phyloP scores from a whole-genome alignment of 2,329 filamentous ascomycete species.

The Fusarium anthophilum region DNA sequence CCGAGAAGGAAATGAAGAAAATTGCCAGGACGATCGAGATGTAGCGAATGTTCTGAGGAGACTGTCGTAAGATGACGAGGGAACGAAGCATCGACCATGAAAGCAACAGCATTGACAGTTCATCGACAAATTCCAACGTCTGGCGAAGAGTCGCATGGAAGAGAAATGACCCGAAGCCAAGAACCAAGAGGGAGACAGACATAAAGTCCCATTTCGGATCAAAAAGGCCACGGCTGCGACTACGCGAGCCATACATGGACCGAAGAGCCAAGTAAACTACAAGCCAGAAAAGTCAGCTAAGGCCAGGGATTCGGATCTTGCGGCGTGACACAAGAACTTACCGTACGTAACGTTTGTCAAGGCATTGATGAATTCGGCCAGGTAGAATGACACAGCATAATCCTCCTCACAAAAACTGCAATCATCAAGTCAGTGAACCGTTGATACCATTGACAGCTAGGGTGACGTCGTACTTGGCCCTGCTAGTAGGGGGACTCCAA shows the following conservation, averaged over 20 bases:
- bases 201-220: slow-evolving; percentile 51
- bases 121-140: slow-evolving; percentile 59
- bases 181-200: slow-evolving; percentile 51
- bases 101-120: slow-evolving; percentile 67
- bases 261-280: slow-evolving; percentile 55
- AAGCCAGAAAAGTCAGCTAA: slow-evolving; percentile 5
- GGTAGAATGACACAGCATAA: slow-evolving; percentile 54
- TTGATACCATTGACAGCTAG: not conserved
- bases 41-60: slow-evolving; percentile 44
- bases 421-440: slow-evolving; percentile 21
- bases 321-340: slow-evolving; percentile 47
- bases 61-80: slow-evolving; percentile 55
- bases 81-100: slow-evolving; percentile 62
- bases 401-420: slow-evolving; percentile 58
- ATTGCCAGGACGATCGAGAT: slow-evolving; percentile 52
- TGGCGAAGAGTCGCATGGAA: slow-evolving; percentile 58
- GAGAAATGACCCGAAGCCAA: slow-evolving; percentile 54
- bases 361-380: slow-evolving; percentile 57
- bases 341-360: slow-evolving; percentile 52
- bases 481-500: slow-evolving; percentile 53
- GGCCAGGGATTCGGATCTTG: not conserved
- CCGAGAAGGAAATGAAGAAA: slow-evolving; percentile 53
- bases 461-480: slow-evolving; percentile 48
- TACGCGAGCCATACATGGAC: slow-evolving; percentile 48
- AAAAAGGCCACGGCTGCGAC: slow-evolving; percentile 44